These are phyloP conservation scores for Sanguinoderma infundibulare DNA, from an alignment of 1,284 basidiomycete genomes.

Conservation along the genomic window DNA sequence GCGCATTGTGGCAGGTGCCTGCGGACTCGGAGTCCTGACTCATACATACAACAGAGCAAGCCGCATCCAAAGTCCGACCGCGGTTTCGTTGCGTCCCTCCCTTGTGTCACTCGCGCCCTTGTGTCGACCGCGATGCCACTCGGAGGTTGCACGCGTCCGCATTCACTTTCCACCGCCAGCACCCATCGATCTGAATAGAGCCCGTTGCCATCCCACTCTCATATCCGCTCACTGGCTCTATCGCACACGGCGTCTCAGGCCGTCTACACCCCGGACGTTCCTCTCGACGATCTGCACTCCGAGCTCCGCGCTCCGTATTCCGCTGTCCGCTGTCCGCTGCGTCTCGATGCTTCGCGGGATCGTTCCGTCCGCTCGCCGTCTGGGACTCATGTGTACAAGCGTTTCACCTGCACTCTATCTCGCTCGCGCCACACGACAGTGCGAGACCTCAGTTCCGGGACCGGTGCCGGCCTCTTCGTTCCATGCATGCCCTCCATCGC, in stretches of 20 bases:
- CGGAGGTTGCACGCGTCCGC: not conserved
- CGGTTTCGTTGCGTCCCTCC: not conserved
- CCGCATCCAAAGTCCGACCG: too few species aligned
- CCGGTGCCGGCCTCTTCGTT: too few species aligned
- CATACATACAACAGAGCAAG: not conserved
- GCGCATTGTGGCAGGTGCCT: not conserved
- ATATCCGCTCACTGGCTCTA: not conserved
- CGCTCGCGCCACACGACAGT: too few species aligned
- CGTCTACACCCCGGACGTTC: not conserved
- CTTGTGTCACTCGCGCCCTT: not conserved
- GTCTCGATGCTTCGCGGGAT: not conserved
- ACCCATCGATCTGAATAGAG: too few species aligned
- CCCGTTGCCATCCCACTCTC: not conserved
- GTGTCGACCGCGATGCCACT: not conserved
- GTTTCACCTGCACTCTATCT: too few species aligned
- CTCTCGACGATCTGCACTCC: not conserved
- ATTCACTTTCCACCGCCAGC: not conserved
- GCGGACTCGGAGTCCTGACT: not conserved
- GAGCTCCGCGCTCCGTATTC: not conserved
- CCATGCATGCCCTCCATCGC: too few species aligned
- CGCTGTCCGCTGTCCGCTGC: too few species aligned
- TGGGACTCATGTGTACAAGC: too few species aligned
- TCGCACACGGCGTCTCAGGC: not conserved
- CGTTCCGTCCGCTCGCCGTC: too few species aligned
- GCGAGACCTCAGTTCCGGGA: too few species aligned